A percentile compares a stretch with the other conserved stretches of the same genome.
phyloP scores from a whole-genome alignment of 1,284 basidiomycete genomes.

The Ustilago sp. region DNA sequence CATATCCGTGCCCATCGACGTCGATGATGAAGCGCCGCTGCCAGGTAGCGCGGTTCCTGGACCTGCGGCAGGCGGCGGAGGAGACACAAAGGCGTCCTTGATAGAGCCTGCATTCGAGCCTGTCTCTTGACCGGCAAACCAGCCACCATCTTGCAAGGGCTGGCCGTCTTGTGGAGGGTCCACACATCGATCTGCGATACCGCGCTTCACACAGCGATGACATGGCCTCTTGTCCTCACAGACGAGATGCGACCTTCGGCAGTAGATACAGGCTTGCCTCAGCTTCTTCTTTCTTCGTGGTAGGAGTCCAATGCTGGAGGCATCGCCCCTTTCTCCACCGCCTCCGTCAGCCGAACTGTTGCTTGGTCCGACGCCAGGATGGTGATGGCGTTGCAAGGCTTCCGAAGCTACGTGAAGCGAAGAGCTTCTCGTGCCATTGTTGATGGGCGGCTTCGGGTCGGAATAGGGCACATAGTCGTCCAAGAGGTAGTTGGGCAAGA shows the following conservation, averaged over 20 bases:
- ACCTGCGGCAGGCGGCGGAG: background rate
- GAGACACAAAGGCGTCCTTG: constrained; percentile 14
- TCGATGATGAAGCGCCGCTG: background rate
- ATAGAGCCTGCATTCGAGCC: constrained; percentile 7
- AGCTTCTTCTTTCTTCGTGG: constrained; percentile 47
- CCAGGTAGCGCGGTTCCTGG: background rate
- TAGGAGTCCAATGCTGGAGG: constrained; percentile 7
- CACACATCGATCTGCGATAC: constrained; percentile 45
- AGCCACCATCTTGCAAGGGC: constrained; percentile 8
- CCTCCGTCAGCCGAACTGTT: constrained; percentile 1
- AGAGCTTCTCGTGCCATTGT: background rate
- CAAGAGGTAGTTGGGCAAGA: constrained; percentile 50
- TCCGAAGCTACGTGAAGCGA: constrained; percentile 4
- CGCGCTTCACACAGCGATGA: constrained; percentile 47
- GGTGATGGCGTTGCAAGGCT: constrained; percentile 8
- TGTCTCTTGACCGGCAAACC: constrained; percentile 2
- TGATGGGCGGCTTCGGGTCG: constrained; percentile 15
- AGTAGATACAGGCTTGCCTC: constrained; percentile 48
- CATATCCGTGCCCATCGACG: constrained; percentile 1
- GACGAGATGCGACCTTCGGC: constrained; percentile 44
- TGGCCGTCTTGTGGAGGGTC: constrained; percentile 33
- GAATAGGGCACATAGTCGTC: constrained; percentile 33
- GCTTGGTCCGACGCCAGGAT: background rate
- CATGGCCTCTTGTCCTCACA: constrained; percentile 52
- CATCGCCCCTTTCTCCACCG: constrained; percentile 9